Evolutionary conservation across 192 early-diverging fungal species (phyloP).

Genomic region (Gonapodya sp.): DNA sequence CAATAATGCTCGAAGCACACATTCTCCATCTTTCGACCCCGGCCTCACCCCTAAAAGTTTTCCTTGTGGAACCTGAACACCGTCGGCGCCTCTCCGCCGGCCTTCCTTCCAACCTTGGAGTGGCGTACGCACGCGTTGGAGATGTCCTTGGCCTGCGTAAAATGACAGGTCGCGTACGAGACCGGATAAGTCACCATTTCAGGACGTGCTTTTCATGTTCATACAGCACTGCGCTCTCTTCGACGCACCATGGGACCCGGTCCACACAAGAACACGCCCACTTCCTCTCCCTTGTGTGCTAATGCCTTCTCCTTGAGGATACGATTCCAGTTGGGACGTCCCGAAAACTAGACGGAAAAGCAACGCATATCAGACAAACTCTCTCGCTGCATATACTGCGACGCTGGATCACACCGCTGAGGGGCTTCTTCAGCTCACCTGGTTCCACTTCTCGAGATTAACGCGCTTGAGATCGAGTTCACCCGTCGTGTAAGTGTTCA

Average conservation of each 20-base stretch:
- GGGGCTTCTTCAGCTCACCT: neutral
- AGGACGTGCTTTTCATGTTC: too few species aligned
- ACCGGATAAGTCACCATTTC: too few species aligned
- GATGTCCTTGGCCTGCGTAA: conserved; percentile 15
- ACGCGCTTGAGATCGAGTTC: conserved; percentile 24
- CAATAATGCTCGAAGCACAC: too few species aligned
- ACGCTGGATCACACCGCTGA: conserved; percentile 25
- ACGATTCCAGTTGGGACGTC: conserved; percentile 63
- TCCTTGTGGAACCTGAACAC: conserved; percentile 60
- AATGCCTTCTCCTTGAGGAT: conserved; percentile 52
- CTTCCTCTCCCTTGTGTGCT: conserved; percentile 53
- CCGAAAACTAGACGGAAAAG: conserved; percentile 67
- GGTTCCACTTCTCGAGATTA: neutral
- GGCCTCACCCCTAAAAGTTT: conserved; percentile 45
- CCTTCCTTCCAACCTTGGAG: conserved; percentile 14
- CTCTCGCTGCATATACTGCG: too few species aligned
- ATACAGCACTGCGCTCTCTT: too few species aligned
- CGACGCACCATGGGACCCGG: conserved; percentile 47
- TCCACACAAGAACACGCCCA: conserved; percentile 82
- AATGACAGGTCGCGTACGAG: too few species aligned
- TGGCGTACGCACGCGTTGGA: neutral
- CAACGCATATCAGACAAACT: too few species aligned
- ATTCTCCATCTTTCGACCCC: too few species aligned
- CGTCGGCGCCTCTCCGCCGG: conserved; percentile 31
- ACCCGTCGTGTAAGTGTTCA: conserved; percentile 57